Evolutionary conservation across 2,329 filamentous ascomycete species (phyloP).

Genomic region (Xylariomycetidae sp.): DNA sequence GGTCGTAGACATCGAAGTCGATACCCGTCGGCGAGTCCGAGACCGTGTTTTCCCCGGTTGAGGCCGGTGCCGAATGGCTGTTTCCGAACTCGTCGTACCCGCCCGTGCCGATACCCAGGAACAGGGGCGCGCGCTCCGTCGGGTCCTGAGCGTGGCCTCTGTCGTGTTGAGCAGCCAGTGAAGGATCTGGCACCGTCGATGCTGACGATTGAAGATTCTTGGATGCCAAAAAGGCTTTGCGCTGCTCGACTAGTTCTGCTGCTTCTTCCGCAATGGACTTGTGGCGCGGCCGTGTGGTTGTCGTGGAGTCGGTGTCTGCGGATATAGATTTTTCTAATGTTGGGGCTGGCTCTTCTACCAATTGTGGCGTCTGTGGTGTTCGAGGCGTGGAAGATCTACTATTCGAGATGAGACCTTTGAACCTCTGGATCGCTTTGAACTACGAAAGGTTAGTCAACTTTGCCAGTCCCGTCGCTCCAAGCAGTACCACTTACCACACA

Average conservation of each 20-base stretch:
- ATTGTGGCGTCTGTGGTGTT: slow-evolving; percentile 12
- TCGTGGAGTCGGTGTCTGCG: slow-evolving; percentile 8
- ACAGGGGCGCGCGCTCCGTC: slow-evolving; percentile 56
- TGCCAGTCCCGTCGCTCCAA: slow-evolving; percentile 1
- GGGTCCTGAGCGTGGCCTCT: slow-evolving; percentile 62
- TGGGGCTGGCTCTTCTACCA: slow-evolving; percentile 7
- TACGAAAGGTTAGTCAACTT: slow-evolving; percentile 29
- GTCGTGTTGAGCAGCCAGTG: slow-evolving; percentile 32
- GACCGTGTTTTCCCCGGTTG: slow-evolving; percentile 37
- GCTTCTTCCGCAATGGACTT: slow-evolving; percentile 43
- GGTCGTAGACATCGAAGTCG: slow-evolving; percentile 85
- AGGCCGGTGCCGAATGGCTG: too few relatives aligned
- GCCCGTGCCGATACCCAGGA: slow-evolving; percentile 73
- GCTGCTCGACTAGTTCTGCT: slow-evolving; percentile 42
- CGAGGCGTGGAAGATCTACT: slow-evolving; percentile 27
- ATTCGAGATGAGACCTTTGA: slow-evolving; percentile 68
- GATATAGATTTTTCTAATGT: slow-evolving; percentile 1
- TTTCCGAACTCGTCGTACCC: slow-evolving; percentile 45
- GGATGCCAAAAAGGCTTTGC: slow-evolving; percentile 36
- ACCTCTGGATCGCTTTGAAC: slow-evolving; percentile 88
- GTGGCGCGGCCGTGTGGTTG: slow-evolving; percentile 8
- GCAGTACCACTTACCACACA: slow-evolving; percentile 59
- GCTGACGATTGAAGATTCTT: too few relatives aligned
- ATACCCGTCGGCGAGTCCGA: slow-evolving; percentile 81
- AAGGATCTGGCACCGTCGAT: slow-evolving; percentile 24